Conservation (phyloP, 2,329 filamentous ascomycete species). For the Scopulariopsis brevicaulis region DNA sequence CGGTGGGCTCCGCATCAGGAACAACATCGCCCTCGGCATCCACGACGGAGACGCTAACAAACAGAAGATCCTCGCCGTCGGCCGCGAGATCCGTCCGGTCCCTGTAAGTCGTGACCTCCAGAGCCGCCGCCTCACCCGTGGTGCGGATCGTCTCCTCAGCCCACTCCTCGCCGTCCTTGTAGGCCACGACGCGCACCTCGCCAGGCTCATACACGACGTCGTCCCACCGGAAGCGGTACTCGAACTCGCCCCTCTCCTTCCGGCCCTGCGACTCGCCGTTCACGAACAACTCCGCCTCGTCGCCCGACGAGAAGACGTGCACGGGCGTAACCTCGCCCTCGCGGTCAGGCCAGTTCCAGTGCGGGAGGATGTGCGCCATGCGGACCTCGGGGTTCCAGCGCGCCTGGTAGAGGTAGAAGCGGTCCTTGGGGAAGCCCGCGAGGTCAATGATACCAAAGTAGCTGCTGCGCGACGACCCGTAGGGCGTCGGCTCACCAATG, state of each 20-base stretch:
- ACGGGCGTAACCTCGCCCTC: constrained; percentile 36
- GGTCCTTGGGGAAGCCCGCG: constrained; percentile 44
- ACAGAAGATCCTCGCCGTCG: constrained; percentile 33
- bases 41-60: constrained; percentile 30
- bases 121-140: constrained; percentile 21
- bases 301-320: constrained; percentile 38
- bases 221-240: constrained; percentile 42
- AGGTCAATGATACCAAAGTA: constrained; percentile 47
- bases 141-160: constrained; percentile 28
- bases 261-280: constrained; percentile 34
- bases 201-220: constrained; percentile 34
- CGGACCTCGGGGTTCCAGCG: constrained; percentile 35
- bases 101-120: constrained; percentile 21
- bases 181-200: constrained; percentile 32
- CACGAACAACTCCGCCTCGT: constrained; percentile 43
- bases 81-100: constrained; percentile 25
- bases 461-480: constrained; percentile 32
- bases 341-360: constrained; percentile 44
- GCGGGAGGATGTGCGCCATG: constrained; percentile 41
- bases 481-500: constrained; percentile 37
- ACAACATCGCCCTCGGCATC: constrained; percentile 31
- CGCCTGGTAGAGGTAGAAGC: constrained; percentile 42
- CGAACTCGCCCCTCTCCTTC: constrained; percentile 17
- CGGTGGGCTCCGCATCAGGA: constrained; percentile 24
- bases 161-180: constrained; percentile 34